phyloP scores from a whole-genome alignment of 805 yeast genomes.

The Nakazawaea wickerhamii region DNA sequence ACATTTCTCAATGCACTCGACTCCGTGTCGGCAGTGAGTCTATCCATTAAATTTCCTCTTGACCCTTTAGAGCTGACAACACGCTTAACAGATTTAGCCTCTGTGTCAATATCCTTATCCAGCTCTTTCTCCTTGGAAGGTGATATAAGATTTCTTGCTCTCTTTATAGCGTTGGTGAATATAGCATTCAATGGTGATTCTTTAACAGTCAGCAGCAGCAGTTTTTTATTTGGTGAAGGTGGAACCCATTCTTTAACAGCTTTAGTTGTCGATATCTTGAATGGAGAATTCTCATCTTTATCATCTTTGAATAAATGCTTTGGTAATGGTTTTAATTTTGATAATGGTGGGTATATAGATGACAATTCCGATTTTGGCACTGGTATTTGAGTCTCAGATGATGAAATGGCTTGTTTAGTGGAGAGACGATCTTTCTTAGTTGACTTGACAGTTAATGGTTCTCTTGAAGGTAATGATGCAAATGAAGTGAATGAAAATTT shows the following conservation, averaged over 20 bases:
- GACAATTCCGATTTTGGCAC: background rate
- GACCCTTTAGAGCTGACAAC: slow-evolving; percentile 7
- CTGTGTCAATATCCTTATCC: background rate
- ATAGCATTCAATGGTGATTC: slow-evolving; percentile 8
- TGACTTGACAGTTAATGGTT: slow-evolving; percentile 24
- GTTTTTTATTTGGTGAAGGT: background rate
- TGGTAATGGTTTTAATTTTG: background rate
- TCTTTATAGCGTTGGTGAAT: slow-evolving; percentile 9
- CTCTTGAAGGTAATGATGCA: slow-evolving; percentile 25
- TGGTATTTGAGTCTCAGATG: slow-evolving; percentile 18
- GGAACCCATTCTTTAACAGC: slow-evolving; percentile 6
- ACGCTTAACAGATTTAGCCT: slow-evolving; percentile 3
- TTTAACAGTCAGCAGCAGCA: background rate
- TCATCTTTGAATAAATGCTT: slow-evolving; percentile 1
- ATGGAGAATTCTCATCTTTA: slow-evolving; percentile 12
- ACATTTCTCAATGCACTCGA: slow-evolving; percentile 16
- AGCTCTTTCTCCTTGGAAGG: slow-evolving; percentile 2
- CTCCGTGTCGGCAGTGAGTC: slow-evolving; percentile 16
- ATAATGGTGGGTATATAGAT: background rate
- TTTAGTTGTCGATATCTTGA: background rate
- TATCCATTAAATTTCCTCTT: slow-evolving; percentile 10
- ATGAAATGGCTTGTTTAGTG: slow-evolving; percentile 15
- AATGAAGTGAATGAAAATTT: slow-evolving; percentile 21
- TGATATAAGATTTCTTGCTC: slow-evolving; percentile 7
- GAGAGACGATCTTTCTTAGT: slow-evolving; percentile 16